Evolutionary conservation across 129 eudicot species (phyloP).

Genomic region (Sambucus nigra): DNA sequence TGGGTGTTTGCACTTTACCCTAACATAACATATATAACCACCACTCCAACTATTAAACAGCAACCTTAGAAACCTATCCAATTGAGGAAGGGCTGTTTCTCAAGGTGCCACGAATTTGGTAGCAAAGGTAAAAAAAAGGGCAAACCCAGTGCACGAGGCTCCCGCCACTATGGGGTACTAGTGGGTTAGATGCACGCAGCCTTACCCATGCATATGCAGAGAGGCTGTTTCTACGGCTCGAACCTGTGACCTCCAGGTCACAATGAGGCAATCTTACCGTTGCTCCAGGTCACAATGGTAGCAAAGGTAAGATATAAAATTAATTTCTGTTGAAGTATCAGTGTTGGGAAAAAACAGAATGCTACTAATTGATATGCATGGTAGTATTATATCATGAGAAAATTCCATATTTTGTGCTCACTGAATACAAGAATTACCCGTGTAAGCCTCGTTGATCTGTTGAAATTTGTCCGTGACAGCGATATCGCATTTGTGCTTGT

Average conservation of each 20-base stretch:
- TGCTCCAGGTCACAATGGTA: background rate
- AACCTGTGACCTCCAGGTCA: too few species aligned
- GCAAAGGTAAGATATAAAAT: background rate
- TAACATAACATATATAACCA: background rate
- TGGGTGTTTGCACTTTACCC: too few species aligned
- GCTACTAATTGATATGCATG: background rate
- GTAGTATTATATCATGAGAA: background rate
- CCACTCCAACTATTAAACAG: background rate
- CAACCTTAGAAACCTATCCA: background rate
- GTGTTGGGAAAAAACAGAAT: too few species aligned
- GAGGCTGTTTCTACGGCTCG: too few species aligned
- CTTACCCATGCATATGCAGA: too few species aligned
- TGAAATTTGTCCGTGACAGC: constrained; percentile 40
- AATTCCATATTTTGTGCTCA: background rate
- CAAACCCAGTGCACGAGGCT: too few species aligned
- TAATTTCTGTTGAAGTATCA: too few species aligned
- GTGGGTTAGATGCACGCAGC: too few species aligned
- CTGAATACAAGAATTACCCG: constrained; percentile 14
- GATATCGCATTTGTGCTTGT: constrained; percentile 37
- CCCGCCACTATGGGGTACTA: too few species aligned
- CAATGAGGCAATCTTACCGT: too few species aligned
- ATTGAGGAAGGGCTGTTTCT: background rate
- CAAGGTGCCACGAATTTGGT: background rate
- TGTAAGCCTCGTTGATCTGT: constrained; percentile 41
- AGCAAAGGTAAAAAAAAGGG: constrained; percentile 1